Base-by-base conservation (phyloP, 2,329 filamentous ascomycete species). In the Sarocladium kiliense region DNA sequence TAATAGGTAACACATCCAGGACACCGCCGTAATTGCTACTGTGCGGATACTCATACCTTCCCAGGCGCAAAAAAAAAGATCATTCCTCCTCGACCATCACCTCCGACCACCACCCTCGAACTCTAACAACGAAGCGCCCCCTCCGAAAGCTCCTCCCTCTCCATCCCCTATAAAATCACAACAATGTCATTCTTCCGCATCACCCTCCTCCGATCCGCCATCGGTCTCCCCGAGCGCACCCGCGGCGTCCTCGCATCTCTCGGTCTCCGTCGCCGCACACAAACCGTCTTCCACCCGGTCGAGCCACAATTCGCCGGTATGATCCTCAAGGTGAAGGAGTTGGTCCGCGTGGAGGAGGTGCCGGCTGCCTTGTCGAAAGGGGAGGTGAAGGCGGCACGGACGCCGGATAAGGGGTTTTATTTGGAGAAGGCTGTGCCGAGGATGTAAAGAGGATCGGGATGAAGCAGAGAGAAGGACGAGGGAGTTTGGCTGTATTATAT, bases 291-390 rank as follows among this genome's bases (percentile, higher is more conserved):
- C 78, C 88, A 96, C 72, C 88, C 89, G 36, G 91, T 96, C 58
- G 82, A 82, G 58, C 84, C 86, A 41, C 85, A 91, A 62, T 85
- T 90, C 59, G 92, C 92, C 10, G 92, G 92, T 68, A 91, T 95
- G 77, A 90, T 97, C 66, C 87, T 97, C 79, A 87, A 88, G 72
- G 91, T 97, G 64, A 97, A 97, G 77, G 92, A 97, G 74, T 77
- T 97, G 59, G 89, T 97, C 45, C 79, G 83, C 54, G 91, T 96
- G 34, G 77, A 85, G 62, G 91, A 96, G 74, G 90, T 95, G 44
- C 84, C 86, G 32, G 69, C 74, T 58, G 70, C 79, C 30, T 68
- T 90, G 72, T 86, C 78, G 7, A 82, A 84, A 66, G 71, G 74
- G 55, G 82, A 96, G 75, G 79, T 96, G 65, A 85, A 84, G 73